Percentiles rank a stretch among this genome's conserved stretches.
Conservation (phyloP, 768 basidiomycete species). For the Pulveroboletus ravenelii region DNA sequence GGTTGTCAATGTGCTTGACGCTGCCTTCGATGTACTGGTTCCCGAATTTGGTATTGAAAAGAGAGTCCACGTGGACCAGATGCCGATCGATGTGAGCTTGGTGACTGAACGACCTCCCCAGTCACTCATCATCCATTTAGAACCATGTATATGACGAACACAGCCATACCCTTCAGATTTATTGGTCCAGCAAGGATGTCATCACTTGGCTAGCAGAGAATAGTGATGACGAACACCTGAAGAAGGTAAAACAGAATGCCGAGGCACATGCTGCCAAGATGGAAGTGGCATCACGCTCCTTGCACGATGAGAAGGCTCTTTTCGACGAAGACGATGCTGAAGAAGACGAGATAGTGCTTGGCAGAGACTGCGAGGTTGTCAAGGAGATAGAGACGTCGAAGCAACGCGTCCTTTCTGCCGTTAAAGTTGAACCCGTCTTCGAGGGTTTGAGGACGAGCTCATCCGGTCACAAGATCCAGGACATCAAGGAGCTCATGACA, state of each 20-base stretch:
- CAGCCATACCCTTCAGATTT: constrained; percentile 85
- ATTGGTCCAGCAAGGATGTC: constrained; percentile 94
- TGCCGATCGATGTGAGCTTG: constrained; percentile 86
- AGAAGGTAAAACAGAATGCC: constrained; percentile 89
- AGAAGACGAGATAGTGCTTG: constrained; percentile 77
- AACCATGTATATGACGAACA: constrained; percentile 98
- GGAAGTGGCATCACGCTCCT: constrained; percentile 82
- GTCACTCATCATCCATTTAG: constrained; percentile 38
- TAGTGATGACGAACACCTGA: constrained; percentile 92
- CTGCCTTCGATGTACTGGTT: constrained; percentile 93
- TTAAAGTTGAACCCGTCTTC: constrained; percentile 72
- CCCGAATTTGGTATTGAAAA: constrained; percentile 99
- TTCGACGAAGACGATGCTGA: constrained; percentile 85
- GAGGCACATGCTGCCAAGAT: constrained; percentile 89
- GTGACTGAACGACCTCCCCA: neutral
- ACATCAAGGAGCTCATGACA: constrained; percentile 88
- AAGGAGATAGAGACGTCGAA: constrained; percentile 58
- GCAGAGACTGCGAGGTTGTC: constrained; percentile 42
- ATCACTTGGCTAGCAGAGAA: constrained; percentile 94
- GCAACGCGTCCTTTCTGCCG: constrained; percentile 74
- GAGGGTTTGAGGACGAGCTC: constrained; percentile 72
- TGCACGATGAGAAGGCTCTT: constrained; percentile 81
- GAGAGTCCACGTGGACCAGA: constrained; percentile 96
- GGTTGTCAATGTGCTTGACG: constrained; percentile 94
- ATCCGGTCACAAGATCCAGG: constrained; percentile 91